Evolutionary conservation across 768 basidiomycete genomes (phyloP).

Genomic region (Tephrocybe sp.): DNA sequence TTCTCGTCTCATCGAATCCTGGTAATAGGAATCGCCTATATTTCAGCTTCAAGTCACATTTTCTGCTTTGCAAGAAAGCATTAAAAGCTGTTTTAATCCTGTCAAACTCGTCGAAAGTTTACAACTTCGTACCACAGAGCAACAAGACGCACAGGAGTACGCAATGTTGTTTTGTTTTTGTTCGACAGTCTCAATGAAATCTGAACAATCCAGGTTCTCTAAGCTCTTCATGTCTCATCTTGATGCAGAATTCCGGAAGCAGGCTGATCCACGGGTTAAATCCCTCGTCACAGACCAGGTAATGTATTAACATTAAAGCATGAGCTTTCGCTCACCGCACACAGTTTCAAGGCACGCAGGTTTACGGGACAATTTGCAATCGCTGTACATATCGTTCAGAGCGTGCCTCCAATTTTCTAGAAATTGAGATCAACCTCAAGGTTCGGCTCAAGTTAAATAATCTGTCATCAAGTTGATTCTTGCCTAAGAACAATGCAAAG

Average conservation of each 20-base stretch:
- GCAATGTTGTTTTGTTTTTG: conserved; percentile 22
- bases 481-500: conserved; percentile 59
- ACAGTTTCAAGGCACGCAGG: conserved; percentile 85
- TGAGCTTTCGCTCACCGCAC: conserved; percentile 1
- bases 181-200: background rate
- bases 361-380: conserved; percentile 78
- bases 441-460: conserved; percentile 30
- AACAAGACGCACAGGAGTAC: conserved; percentile 97
- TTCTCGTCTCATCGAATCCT: conserved; percentile 1
- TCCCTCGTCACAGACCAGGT: conserved; percentile 77
- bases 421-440: conserved; percentile 84
- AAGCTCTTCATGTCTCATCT: conserved; percentile 92
- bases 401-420: conserved; percentile 70
- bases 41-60: conserved; percentile 80
- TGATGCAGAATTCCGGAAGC: conserved; percentile 84
- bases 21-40: conserved; percentile 65
- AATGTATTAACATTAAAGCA: background rate
- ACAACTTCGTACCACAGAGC: conserved; percentile 75
- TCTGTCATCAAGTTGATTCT: background rate
- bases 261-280: conserved; percentile 57
- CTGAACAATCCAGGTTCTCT: conserved; percentile 61
- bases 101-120: conserved; percentile 81
- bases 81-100: conserved; percentile 76
- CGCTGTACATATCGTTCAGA: conserved; percentile 69
- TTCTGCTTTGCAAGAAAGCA: conserved; percentile 78